These are phyloP conservation scores for Tetradesmus lagerheimii DNA, from an alignment of 139 green algal genomes.

Conservation along the genomic window DNA sequence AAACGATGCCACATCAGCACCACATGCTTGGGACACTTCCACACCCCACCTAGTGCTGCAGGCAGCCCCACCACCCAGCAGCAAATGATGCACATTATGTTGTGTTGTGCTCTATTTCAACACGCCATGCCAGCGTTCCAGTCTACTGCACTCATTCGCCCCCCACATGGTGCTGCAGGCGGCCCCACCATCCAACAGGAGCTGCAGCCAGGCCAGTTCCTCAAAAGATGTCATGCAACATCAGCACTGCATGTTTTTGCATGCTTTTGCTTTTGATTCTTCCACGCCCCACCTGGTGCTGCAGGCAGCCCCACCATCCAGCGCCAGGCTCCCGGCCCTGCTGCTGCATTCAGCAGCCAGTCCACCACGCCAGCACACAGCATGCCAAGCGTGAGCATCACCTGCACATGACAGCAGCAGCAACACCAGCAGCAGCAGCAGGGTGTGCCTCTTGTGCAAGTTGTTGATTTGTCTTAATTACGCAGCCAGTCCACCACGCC, in stretches of 20 bases:
- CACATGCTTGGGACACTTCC: too few relatives aligned
- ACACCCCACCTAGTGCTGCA: conserved; percentile 58
- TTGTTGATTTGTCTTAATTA: too few relatives aligned
- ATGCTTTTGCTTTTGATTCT: neutral
- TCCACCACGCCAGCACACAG: conserved; percentile 74
- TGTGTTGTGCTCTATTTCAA: too few relatives aligned
- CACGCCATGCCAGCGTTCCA: too few relatives aligned
- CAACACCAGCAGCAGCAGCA: neutral
- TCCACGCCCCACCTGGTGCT: conserved; percentile 53
- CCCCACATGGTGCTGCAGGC: too few relatives aligned
- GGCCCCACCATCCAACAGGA: too few relatives aligned
- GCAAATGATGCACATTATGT: conserved; percentile 48
- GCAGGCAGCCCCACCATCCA: conserved; percentile 81
- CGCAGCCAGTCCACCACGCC: conserved; percentile 72
- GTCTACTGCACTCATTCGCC: too few relatives aligned
- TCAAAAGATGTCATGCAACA: too few relatives aligned
- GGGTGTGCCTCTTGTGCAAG: neutral
- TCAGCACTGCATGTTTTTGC: too few relatives aligned
- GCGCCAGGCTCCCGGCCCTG: conserved; percentile 60
- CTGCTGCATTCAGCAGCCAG: conserved; percentile 57
- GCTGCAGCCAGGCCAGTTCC: too few relatives aligned
- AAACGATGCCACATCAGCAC: too few relatives aligned
- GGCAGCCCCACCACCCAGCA: conserved; percentile 80
- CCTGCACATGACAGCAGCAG: conserved; percentile 35
- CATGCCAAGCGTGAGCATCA: conserved; percentile 87